These are phyloP conservation scores for Saccharum spontaneum DNA, from an alignment of 176 grass and related monocot species.

Conservation along the genomic window DNA sequence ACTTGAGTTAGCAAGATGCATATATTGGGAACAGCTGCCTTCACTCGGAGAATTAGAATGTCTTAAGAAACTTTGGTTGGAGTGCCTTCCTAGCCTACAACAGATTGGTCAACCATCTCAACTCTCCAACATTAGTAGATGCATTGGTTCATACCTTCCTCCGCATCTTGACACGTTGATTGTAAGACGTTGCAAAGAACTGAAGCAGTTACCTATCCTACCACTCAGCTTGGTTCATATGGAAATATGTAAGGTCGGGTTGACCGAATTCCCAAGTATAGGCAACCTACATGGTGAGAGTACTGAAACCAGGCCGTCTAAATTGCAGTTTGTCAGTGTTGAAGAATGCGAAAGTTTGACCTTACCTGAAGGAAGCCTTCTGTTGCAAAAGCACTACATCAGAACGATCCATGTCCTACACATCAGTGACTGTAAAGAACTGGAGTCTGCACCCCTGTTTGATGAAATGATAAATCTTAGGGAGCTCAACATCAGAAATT, in stretches of 20 bases:
- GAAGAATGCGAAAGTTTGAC: conserved; percentile 3
- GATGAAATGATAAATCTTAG: conserved; percentile 16
- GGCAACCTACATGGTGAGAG: background rate
- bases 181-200: conserved; percentile 11
- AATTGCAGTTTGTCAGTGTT: background rate
- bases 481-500: background rate
- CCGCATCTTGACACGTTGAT: conserved; percentile 16
- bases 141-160: background rate
- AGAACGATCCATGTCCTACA: background rate
- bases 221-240: conserved; percentile 32
- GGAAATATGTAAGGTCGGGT: background rate
- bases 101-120: conserved; percentile 24
- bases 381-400: conserved; percentile 9
- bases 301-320: background rate
- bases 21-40: conserved; percentile 23
- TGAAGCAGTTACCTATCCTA: conserved; percentile 29
- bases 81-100: conserved; percentile 9
- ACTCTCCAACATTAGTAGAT: background rate
- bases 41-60: background rate
- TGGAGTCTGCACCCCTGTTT: conserved; percentile 22
- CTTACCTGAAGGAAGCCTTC: conserved; percentile 10
- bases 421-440: conserved; percentile 3
- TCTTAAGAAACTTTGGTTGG: conserved; percentile 25
- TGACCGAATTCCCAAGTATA: conserved; percentile 33
- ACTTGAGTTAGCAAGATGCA: conserved; percentile 18